phyloP scores from a whole-genome alignment of 768 basidiomycete species.

The Leucocoprinus leucothites region DNA sequence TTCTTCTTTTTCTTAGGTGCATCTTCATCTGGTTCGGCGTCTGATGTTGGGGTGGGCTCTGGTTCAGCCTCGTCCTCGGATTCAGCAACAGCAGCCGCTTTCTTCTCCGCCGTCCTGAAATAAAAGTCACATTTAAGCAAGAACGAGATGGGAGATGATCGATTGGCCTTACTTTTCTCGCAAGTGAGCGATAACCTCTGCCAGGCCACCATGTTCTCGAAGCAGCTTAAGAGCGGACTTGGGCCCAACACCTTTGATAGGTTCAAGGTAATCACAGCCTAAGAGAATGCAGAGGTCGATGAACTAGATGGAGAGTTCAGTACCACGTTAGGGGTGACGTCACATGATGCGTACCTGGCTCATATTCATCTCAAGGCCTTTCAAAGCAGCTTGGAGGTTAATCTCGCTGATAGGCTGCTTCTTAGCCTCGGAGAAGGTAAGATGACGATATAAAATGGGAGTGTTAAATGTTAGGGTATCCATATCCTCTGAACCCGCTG shows the following conservation, averaged over 20 bases:
- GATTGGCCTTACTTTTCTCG: conserved; percentile 59
- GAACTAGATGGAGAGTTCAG: conserved; percentile 61
- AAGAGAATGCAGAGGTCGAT: conserved; percentile 95
- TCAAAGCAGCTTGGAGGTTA: conserved; percentile 72
- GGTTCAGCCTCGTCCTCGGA: conserved; percentile 27
- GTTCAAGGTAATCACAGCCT: conserved; percentile 98
- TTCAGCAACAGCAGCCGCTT: conserved; percentile 27
- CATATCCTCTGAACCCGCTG: conserved; percentile 99
- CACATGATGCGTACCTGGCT: conserved; percentile 52
- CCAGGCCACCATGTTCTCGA: conserved; percentile 73
- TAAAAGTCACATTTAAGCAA: not conserved
- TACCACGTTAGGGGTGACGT: not conserved
- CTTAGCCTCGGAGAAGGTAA: conserved; percentile 97
- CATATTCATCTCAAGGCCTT: conserved; percentile 93
- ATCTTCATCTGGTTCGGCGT: conserved; percentile 18
- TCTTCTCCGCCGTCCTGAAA: conserved; percentile 41
- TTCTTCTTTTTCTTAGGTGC: conserved; percentile 39
- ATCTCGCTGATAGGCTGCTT: conserved; percentile 96
- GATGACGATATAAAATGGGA: conserved; percentile 89
- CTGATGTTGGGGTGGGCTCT: conserved; percentile 12
- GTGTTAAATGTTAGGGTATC: conserved; percentile 96
- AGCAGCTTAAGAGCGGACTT: conserved; percentile 94
- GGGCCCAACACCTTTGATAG: conserved; percentile 95
- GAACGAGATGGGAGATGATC: not conserved
- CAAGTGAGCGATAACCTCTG: conserved; percentile 71